Conservation (phyloP, 805 yeast species). For the Hanseniaspora lachancei region DNA sequence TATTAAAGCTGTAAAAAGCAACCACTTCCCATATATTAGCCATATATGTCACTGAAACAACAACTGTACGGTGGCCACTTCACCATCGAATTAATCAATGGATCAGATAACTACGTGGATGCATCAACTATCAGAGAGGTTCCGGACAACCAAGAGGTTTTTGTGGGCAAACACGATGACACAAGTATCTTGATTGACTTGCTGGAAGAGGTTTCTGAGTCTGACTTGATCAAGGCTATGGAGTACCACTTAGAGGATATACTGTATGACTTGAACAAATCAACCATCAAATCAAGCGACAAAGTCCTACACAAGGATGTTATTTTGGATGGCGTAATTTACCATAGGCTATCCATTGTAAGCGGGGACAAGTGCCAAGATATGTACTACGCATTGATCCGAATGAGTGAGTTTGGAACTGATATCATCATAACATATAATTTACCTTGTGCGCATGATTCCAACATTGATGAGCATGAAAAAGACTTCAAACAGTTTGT, state of each 20-base stretch:
- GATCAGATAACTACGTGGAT: constrained; percentile 38
- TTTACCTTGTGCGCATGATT: constrained; percentile 32
- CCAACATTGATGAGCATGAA: background rate
- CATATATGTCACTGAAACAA: background rate
- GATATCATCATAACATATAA: constrained; percentile 53
- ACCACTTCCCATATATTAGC: too few relatives aligned
- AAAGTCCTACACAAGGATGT: background rate
- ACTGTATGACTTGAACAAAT: constrained; percentile 19
- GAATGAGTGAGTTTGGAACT: constrained; percentile 39
- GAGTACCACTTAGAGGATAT: constrained; percentile 46
- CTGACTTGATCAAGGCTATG: constrained; percentile 32
- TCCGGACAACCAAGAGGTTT: constrained; percentile 93
- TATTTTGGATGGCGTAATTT: constrained; percentile 10
- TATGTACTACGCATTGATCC: constrained; percentile 43
- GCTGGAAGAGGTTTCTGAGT: constrained; percentile 37
- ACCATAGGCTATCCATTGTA: background rate
- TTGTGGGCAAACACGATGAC: constrained; percentile 37
- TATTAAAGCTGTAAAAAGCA: too few relatives aligned
- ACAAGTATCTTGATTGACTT: constrained; percentile 54
- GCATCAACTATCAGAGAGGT: constrained; percentile 69
- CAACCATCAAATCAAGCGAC: background rate
- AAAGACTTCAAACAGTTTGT: background rate
- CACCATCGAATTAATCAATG: constrained; percentile 41
- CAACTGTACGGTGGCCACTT: constrained; percentile 78
- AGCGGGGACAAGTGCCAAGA: constrained; percentile 18